Evolutionary conservation across 768 basidiomycete genomes (phyloP), one percentile per base, ranked within the genome.

Genomic region (Cubamyces sp.): DNA sequence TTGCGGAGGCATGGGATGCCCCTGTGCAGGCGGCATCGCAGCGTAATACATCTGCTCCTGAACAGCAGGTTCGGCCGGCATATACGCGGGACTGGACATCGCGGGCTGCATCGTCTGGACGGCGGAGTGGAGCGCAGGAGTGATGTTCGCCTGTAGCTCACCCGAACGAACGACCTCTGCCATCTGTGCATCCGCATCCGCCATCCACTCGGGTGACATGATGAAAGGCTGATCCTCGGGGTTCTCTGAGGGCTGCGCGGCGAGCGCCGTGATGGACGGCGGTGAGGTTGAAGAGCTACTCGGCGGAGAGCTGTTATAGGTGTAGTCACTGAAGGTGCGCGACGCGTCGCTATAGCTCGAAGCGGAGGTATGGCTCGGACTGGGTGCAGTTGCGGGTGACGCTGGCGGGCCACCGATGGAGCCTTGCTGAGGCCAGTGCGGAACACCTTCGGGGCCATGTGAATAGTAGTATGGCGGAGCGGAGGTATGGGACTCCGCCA

Each of bases 171-270:
- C 54, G 21, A 66, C 69, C 51, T 67, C 67, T 41, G 60, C 69
- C 62, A 68, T 69, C 19, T 57, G 65, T 3, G 70, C 70, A 52
- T 70, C 66, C 16, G 67, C 69, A 14, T 67, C 51, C 21, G 70
- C 70, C 61, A 70, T 69, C 61, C 68, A 69, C 56, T 73, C 70
- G n/a, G 69, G 65, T 40, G 69, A 65, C 46, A 73, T 61, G 39
- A 73, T 56, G 67, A 73, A 73, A 45, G 70, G 70, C 65, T 68
- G 67, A 64, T 73, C 66, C 43, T 67, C 71, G 7, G 45, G 28
- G 41, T 62, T 66, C 25, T 65, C 64, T 3, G 42, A 54, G 34
- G 49, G 39, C 23, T 26, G 30, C 8, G 41, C 54, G 15, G 58
- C 64, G 25, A 66, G 60, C 16, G 65, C 55, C 7, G 60, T 34